Evolutionary conservation across 2,329 filamentous ascomycete species (phyloP), one percentile per base, ranked within the genome.

Genomic region (Samsoniella hepiali): DNA sequence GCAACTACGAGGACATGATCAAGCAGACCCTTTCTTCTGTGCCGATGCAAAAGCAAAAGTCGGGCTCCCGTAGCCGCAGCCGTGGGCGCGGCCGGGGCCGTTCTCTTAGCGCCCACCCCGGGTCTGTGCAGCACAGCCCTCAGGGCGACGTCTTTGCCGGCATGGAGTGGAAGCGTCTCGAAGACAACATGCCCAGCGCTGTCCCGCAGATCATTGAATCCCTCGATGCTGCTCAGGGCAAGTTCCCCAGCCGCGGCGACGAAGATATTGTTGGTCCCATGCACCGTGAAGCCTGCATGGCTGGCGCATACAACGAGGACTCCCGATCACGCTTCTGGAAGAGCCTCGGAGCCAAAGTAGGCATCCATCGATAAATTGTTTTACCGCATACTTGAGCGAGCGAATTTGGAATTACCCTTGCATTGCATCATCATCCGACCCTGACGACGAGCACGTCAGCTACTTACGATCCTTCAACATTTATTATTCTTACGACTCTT

Each of bases 241-340:
- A 97, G 75, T 97, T 97, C 71, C 93, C 93, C 31, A 87, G 89
- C 69, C 85, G 94, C 38, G 93, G 93, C 59, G 93, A 97, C 70
- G 89, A 93, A 69, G 93, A 96, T 74, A 96, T 97, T 72, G 92
- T 97, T 51, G 93, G 93, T 1, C 93, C 93, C 7, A 97, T 97
- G 93, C 86, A 87, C 69, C 83, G 84, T 13, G 82, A 85, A 67
- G 78, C 79, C 45, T 76, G 80, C 66, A 86, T 86, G 83, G 74
- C 76, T 36, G 77, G 80, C 54, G 74, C 77, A 15, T 73, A 72
- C 54, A 78, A 76, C 63, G 79, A 82, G 51, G 78, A 80, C 67
- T 77, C 77, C 67, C 79, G 75, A 22, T 72, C 75, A 45, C 77
- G 78, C 58, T 83, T 84, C 70, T 79, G 81, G 78, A 81, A 78